Evolutionary conservation across 495 filamentous ascomycete genomes (phyloP), one percentile per base, ranked within the genome.

Genomic region (Amorphotheca resinae): DNA sequence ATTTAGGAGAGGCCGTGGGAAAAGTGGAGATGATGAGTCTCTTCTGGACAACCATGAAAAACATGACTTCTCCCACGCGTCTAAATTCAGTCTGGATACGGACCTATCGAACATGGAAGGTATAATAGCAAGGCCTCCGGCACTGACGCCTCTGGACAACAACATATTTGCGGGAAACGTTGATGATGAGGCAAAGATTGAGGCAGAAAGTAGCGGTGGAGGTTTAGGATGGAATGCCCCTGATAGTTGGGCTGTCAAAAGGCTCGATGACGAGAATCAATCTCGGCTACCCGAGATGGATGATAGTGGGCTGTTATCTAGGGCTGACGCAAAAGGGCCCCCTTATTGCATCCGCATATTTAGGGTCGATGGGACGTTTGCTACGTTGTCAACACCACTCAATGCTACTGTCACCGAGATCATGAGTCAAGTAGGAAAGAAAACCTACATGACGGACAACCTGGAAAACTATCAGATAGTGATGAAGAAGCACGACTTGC

Each of bases 331-430:
- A 51, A 79, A 82, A 54, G 64, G 69, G 15, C 63, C 61, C 5
- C 74, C 78, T 32, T 93, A 91, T 59, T 95, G 86, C 57, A 89
- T 96, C 48, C 85, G 93, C n/a, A 77, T 99, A 14, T 99, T 96
- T 64, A 79, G 88, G 21, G 76, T 81, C 9, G 93, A 99, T 58
- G 82, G 79, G 11, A 94, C 93, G 6, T 99, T 95, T 63, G 85
- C 86, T 6, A 95, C 88, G 0, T 72, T 96, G 12, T 87, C 85
- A 16, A 74, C 83, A 52, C 67, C 74, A 14, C 61, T 96, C 46
- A 83, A 84, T 53, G 77, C 89, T 4, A 85, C 85, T 0, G 91
- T 93, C 6, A 61, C 72, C 11, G 91, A 96, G 32, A 76, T 96
- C 18, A 75, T 96, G 38, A 66, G 73, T 9, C 79, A 87, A 55